Evolutionary conservation across 2,329 filamentous ascomycete species (phyloP).

Genomic region (Sporothrix pallida): DNA sequence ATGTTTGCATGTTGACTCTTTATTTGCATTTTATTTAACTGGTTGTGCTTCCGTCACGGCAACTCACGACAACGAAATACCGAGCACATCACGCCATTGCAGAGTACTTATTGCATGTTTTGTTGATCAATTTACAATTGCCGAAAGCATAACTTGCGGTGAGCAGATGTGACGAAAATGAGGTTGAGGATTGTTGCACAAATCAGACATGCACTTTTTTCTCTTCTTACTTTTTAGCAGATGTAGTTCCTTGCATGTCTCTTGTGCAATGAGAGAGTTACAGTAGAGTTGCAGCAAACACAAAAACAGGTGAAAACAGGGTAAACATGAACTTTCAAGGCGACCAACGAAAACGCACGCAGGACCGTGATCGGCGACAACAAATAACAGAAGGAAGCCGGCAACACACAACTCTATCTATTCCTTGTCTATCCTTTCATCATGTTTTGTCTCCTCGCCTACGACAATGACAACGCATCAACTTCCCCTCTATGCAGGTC

Average conservation of each 20-base stretch:
- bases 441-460: not conserved
- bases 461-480: conserved; percentile 26
- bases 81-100: not conserved
- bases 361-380: not conserved
- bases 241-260: conserved; percentile 10
- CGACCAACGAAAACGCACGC: not conserved
- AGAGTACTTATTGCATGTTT: conserved; percentile 7
- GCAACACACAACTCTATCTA: too few species aligned
- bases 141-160: not conserved
- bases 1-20: too few species aligned
- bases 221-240: not conserved
- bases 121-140: not conserved
- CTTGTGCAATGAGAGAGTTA: not conserved
- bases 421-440: not conserved
- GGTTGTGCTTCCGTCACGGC: not conserved
- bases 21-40: not conserved
- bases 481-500: conserved; percentile 21
- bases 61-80: not conserved
- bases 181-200: not conserved
- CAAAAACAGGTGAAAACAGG: not conserved
- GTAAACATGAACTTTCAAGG: not conserved
- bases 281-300: not conserved
- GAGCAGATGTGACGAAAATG: not conserved
- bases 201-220: not conserved
- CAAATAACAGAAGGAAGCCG: not conserved